A percentile compares a stretch with the other conserved stretches of the same genome.
phyloP scores from a whole-genome alignment of 2,329 filamentous ascomycete species.

The Fusarium brachygibbosum region DNA sequence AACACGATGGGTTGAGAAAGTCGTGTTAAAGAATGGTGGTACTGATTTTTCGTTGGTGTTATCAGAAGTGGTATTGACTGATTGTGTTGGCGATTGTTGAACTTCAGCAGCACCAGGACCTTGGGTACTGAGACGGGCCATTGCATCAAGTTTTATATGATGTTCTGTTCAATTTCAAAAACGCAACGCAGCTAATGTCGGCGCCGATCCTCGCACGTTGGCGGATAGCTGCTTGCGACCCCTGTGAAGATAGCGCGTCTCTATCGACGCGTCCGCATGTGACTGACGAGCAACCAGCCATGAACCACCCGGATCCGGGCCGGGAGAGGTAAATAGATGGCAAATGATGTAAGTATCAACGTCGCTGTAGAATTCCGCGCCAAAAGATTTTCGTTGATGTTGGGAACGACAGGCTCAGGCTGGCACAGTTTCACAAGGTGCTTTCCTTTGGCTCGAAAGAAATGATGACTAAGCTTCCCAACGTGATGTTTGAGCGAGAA shows the following conservation, averaged over 20 bases:
- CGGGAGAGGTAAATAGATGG: not conserved
- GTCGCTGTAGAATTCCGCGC: not conserved
- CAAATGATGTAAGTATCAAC: not conserved
- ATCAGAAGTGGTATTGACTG: slow-evolving; percentile 28
- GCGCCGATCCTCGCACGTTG: not conserved
- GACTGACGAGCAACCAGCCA: not conserved
- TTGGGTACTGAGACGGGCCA: slow-evolving; percentile 46
- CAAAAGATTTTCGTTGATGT: not conserved
- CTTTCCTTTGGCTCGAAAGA: not conserved
- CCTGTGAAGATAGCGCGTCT: slow-evolving; percentile 9
- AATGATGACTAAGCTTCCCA: not conserved
- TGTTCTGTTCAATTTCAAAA: not conserved
- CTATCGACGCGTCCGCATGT: not conserved
- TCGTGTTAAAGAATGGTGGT: slow-evolving; percentile 69
- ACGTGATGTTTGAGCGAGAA: not conserved
- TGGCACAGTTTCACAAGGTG: not conserved
- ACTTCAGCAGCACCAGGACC: slow-evolving; percentile 27
- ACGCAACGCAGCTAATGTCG: not conserved
- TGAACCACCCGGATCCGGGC: not conserved
- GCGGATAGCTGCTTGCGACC: not conserved
- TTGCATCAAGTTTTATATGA: not conserved
- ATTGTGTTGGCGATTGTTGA: slow-evolving; percentile 38
- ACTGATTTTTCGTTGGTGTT: slow-evolving; percentile 35
- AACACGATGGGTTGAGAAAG: slow-evolving; percentile 68
- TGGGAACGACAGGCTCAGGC: not conserved